Conservation (phyloP, 768 basidiomycete species). For the Exidia glandulosa region DNA sequence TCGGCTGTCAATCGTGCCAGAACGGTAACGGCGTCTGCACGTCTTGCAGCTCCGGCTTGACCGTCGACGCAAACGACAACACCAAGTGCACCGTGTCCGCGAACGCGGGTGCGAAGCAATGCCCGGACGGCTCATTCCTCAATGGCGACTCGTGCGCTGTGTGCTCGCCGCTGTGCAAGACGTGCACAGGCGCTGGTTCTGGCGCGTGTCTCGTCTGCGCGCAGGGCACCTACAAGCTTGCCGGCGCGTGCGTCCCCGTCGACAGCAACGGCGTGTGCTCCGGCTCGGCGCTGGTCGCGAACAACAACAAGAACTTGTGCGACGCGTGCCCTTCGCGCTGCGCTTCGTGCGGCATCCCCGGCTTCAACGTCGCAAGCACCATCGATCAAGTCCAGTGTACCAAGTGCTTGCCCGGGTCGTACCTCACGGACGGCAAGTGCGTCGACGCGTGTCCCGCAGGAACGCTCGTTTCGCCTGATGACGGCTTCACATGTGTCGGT, state of each 20-base stretch:
- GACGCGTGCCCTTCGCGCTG: constrained; percentile 82
- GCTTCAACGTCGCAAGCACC: constrained; percentile 59
- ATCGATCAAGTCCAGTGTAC: constrained; percentile 60
- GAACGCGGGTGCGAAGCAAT: constrained; percentile 41
- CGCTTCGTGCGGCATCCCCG: constrained; percentile 62
- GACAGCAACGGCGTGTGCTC: constrained; percentile 62
- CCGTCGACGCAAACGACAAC: constrained; percentile 50
- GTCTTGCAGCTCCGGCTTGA: constrained; percentile 60
- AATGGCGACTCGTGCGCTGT: constrained; percentile 36
- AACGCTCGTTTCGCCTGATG: constrained; percentile 58
- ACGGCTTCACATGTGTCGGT: constrained; percentile 69
- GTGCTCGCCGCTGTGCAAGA: constrained; percentile 58
- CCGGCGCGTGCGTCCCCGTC: constrained; percentile 59
- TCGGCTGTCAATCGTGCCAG: constrained; percentile 63
- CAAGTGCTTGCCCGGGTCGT: constrained; percentile 65
- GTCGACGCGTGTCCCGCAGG: constrained; percentile 61
- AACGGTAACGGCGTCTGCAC: constrained; percentile 59
- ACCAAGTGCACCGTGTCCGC: constrained; percentile 50
- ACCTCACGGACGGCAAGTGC: constrained; percentile 62
- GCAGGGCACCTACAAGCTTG: constrained; percentile 46
- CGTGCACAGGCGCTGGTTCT: constrained; percentile 58
- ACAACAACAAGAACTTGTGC: constrained; percentile 75
- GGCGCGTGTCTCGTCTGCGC: constrained; percentile 65
- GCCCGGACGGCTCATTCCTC: constrained; percentile 56
- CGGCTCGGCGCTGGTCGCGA: constrained; percentile 58